Conservation (phyloP, 176 grass and related monocot species). For the Themeda triandra region DNA sequence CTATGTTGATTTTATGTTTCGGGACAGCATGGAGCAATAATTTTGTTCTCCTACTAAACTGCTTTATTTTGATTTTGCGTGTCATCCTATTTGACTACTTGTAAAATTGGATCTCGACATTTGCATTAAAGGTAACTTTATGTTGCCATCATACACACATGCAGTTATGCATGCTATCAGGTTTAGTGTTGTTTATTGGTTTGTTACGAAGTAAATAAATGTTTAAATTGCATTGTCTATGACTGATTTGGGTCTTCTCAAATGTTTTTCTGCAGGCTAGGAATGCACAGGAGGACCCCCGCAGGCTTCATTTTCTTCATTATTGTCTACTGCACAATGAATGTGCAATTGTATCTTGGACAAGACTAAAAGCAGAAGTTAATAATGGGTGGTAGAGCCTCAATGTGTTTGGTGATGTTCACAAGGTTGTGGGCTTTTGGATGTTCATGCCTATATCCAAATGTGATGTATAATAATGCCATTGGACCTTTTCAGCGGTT, state of each 20-base stretch:
- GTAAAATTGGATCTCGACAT: neutral
- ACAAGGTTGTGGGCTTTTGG: neutral
- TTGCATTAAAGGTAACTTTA: neutral
- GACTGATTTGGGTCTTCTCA: neutral
- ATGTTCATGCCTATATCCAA: neutral
- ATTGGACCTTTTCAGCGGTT: neutral
- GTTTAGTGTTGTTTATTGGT: neutral
- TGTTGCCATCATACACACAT: neutral
- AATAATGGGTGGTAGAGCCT: constrained; percentile 18
- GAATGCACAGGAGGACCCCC: neutral
- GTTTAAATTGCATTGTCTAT: neutral
- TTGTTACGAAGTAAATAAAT: constrained; percentile 3
- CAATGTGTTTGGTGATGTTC: neutral
- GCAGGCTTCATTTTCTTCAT: neutral
- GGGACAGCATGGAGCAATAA: neutral
- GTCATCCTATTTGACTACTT: neutral
- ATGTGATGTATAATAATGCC: constrained; percentile 1
- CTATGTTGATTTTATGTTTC: neutral
- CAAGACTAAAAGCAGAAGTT: neutral
- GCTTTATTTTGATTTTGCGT: neutral
- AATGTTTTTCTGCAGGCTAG: constrained; percentile 14
- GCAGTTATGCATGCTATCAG: neutral
- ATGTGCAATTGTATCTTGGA: constrained; percentile 15
- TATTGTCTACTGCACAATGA: neutral
- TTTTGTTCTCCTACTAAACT: neutral